phyloP scores from a whole-genome alignment of 2,329 filamentous ascomycete genomes.

The Ceratocystis lukuohia region DNA sequence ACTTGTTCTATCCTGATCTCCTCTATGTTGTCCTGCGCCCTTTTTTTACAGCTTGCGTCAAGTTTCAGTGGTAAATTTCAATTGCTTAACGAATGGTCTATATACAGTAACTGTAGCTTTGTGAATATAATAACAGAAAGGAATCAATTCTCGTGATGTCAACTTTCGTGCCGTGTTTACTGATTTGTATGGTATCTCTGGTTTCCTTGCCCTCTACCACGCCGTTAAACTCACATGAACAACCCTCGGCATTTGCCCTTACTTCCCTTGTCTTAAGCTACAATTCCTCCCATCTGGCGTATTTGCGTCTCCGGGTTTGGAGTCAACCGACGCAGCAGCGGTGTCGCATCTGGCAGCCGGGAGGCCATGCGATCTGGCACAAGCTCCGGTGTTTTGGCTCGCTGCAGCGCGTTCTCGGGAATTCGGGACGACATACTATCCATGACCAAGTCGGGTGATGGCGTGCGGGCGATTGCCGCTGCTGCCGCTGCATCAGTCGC shows the following conservation, averaged over 20 bases:
- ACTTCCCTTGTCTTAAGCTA: constrained; percentile 20
- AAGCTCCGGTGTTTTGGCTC: constrained; percentile 45
- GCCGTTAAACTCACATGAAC: no score
- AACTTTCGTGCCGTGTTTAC: not conserved
- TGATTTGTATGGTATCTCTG: not conserved
- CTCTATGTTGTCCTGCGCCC: not conserved
- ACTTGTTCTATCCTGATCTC: not conserved
- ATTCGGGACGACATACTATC: constrained; percentile 18
- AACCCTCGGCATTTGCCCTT: not conserved
- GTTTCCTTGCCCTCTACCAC: not conserved
- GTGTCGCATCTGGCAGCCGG: constrained; percentile 36
- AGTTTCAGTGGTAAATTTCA: not conserved
- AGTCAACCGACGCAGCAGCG: constrained; percentile 33
- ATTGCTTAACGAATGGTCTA: constrained; percentile 8
- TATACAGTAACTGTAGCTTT: constrained; percentile 4
- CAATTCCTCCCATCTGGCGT: constrained; percentile 23
- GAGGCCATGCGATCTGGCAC: constrained; percentile 50
- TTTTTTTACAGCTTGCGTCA: not conserved
- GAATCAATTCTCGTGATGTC: no score
- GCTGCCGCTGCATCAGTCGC: not conserved
- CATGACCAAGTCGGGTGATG: constrained; percentile 33
- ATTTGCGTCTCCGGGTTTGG: constrained; percentile 36
- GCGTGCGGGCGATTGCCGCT: constrained; percentile 27
- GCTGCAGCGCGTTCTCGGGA: constrained; percentile 31
- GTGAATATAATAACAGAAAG: not conserved